Evolutionary conservation across 495 filamentous ascomycete genomes (phyloP), one percentile per base, ranked within the genome.

Genomic region (Bombardia bombarda): DNA sequence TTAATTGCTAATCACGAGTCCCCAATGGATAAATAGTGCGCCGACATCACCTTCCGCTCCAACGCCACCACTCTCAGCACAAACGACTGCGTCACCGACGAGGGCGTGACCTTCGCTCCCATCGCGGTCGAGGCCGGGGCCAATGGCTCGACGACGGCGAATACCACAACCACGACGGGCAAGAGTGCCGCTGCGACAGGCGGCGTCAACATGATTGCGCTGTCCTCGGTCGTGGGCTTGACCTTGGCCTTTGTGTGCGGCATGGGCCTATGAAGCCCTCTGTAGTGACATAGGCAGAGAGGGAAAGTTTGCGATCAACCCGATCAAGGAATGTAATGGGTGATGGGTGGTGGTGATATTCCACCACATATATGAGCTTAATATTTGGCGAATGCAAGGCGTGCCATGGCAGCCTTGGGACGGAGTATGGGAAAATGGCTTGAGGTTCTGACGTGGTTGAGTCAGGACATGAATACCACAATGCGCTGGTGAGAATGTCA

Each of bases 21-120:
- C n/a, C 22, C 6, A 22, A 18, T 22, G 5, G n/a, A 32, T 10
- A 37, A 21, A 37, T 34, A 80, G 78, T 83, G 80, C 52, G 77
- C 78, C 42, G 80, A 84, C 45, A 74, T 83, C 49, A 72, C 64
- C 12, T 80, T 83, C 62, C 60, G 60, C 18, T 45, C 61, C 33
- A 56, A 61, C 9, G 78, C 72, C 4, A 52, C 44, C 12, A 25
- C 55, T 3, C 65, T 74, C 13, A 38, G 43, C 4, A 64, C 51
- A n/a, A 56, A 60, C 17, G 40, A 57, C 9, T 83, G 79, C 60
- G 57, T 57, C 40, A 80, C 73, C 33, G 60, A 61, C 17, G 67
- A 68, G 6, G 65, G 60, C 1, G 43, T 70, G n/a, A 41, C 42
- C 9, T 38, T 26, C 16, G 41, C 40, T 3, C 45, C 54, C 10